phyloP scores from a whole-genome alignment of 2,329 filamentous ascomycete species.

The Amauroascus niger region DNA sequence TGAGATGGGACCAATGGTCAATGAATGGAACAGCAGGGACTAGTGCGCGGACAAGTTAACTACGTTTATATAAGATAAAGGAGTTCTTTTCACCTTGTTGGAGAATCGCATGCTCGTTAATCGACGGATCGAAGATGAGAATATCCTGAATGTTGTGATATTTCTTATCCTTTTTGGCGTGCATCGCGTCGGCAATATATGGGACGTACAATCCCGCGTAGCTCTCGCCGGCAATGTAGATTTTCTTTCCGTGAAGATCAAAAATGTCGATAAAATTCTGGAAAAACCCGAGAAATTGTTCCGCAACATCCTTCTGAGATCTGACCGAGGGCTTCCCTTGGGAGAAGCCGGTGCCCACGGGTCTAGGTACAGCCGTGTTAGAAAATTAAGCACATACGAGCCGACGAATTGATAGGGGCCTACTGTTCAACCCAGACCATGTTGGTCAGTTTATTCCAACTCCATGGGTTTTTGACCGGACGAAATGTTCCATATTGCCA shows the following conservation, averaged over 20 bases:
- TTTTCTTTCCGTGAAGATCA: slow-evolving; percentile 54
- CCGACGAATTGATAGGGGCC: slow-evolving; percentile 8
- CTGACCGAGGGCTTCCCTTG: slow-evolving; percentile 55
- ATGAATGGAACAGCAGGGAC: slow-evolving; percentile 36
- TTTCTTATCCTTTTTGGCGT: slow-evolving; percentile 54
- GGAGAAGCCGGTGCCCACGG: slow-evolving; percentile 57
- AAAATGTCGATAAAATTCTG: slow-evolving; percentile 68
- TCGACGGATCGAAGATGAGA: slow-evolving; percentile 62
- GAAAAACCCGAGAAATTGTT: slow-evolving; percentile 69
- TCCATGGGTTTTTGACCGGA: slow-evolving; percentile 57
- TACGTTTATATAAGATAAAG: not conserved
- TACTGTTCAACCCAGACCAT: slow-evolving; percentile 67
- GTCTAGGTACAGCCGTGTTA: slow-evolving; percentile 25
- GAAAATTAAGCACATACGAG: not conserved
- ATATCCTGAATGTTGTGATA: slow-evolving; percentile 61
- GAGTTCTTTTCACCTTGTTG: slow-evolving; percentile 35
- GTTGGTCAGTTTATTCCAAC: slow-evolving; percentile 68
- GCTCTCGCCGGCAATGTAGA: slow-evolving; percentile 65
- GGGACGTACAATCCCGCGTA: slow-evolving; percentile 61
- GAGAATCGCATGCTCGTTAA: slow-evolving; percentile 46
- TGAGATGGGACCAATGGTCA: slow-evolving; percentile 34
- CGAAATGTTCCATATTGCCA: slow-evolving; percentile 59
- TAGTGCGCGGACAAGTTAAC: slow-evolving; percentile 3
- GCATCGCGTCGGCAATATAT: slow-evolving; percentile 63
- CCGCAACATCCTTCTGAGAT: slow-evolving; percentile 57